phyloP scores from a whole-genome alignment of 352 stramenopile species.

The Blastocystis hominis region DNA sequence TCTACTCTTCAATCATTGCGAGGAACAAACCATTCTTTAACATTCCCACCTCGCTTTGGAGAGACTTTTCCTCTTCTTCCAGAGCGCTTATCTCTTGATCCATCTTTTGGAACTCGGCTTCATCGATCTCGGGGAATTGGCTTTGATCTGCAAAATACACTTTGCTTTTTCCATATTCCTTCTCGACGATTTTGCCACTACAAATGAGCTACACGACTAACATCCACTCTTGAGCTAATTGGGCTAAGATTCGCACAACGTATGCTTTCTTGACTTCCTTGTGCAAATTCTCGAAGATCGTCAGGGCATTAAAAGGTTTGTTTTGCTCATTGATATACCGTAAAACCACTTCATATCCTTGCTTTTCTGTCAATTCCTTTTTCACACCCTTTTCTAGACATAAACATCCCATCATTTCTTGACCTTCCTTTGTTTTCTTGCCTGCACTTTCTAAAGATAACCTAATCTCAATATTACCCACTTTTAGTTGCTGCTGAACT shows the following conservation, averaged over 20 bases:
- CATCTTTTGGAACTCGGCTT: constrained; percentile 35
- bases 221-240: constrained; percentile 1
- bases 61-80: not conserved
- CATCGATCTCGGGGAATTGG: constrained; percentile 6
- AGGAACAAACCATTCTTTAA: not conserved
- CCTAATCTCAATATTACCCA: not conserved
- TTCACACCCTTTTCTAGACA: not conserved
- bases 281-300: constrained; percentile 51
- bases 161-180: constrained; percentile 48
- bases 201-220: not conserved
- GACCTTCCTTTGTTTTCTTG: constrained; percentile 48
- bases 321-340: constrained; percentile 49
- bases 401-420: not conserved
- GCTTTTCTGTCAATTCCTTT: constrained; percentile 39
- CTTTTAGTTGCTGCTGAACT: not conserved
- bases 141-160: constrained; percentile 51
- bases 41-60: not conserved
- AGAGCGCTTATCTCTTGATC: constrained; percentile 14
- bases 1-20: not conserved
- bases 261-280: constrained; percentile 35
- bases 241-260: constrained; percentile 23
- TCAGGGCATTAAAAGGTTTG: constrained; percentile 42
- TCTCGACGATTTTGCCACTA: constrained; percentile 52
- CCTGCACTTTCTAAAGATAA: not conserved
- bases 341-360: constrained; percentile 24